Percentiles rank a stretch among this genome's conserved stretches.
phyloP scores from a whole-genome alignment of 75 land plant genomes.

The Pinus taeda region DNA sequence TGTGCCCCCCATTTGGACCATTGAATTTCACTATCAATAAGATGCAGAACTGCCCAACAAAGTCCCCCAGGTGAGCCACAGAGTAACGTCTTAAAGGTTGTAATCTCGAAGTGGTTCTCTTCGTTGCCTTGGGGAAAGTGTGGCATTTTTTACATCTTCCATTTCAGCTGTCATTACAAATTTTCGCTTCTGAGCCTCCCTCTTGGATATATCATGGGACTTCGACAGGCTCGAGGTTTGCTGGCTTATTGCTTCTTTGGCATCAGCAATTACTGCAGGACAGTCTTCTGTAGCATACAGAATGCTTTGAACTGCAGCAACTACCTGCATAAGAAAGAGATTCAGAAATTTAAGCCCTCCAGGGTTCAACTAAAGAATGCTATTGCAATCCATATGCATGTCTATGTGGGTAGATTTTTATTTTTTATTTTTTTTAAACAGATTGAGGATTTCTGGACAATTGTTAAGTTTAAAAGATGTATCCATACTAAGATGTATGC shows the following conservation, averaged over 20 bases:
- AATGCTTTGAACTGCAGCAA: slow-evolving; percentile 71
- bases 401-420: too few species aligned
- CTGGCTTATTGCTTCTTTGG: slow-evolving; percentile 44
- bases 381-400: too few species aligned
- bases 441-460: too few species aligned
- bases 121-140: slow-evolving; percentile 42
- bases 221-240: not conserved
- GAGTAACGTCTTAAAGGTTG: not conserved
- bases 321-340: slow-evolving; percentile 46
- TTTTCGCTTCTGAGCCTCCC: slow-evolving; percentile 56
- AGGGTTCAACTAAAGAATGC: not conserved
- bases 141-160: slow-evolving; percentile 35
- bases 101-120: not conserved
- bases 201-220: slow-evolving; percentile 18
- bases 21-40: not conserved
- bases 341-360: not conserved
- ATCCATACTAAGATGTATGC: too few species aligned
- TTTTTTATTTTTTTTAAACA: too few species aligned
- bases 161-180: slow-evolving; percentile 35
- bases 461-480: too few species aligned
- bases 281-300: slow-evolving; percentile 75
- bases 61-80: not conserved
- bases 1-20: not conserved
- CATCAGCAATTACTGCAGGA: slow-evolving; percentile 62
- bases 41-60: not conserved